Conservation (phyloP, 129 eudicot species). For the Sambucus nigra region DNA sequence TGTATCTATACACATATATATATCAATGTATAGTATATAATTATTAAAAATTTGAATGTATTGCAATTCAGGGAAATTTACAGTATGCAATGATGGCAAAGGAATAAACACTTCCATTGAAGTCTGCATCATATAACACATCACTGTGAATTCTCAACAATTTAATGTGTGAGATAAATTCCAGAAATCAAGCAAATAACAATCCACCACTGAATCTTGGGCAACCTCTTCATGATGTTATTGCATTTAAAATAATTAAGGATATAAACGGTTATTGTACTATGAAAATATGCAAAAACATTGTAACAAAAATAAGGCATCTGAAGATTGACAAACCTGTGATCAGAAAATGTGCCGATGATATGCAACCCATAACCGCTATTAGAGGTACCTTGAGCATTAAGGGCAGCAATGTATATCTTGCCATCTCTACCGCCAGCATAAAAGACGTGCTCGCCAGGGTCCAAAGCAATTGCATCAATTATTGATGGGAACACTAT, state of each 20-base stretch:
- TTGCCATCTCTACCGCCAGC: slow-evolving; percentile 89
- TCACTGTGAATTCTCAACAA: background rate
- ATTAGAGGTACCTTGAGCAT: slow-evolving; percentile 38
- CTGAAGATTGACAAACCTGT: slow-evolving; percentile 30
- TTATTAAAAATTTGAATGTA: too few species aligned
- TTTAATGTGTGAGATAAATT: background rate
- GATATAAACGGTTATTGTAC: background rate
- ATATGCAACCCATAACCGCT: slow-evolving; percentile 50
- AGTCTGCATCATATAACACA: background rate
- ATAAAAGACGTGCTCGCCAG: slow-evolving; percentile 72
- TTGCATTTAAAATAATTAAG: background rate
- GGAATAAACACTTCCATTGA: background rate
- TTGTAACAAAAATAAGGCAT: background rate
- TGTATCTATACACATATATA: too few species aligned
- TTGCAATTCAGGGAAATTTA: background rate
- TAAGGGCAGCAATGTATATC: slow-evolving; percentile 69
- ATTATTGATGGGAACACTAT: slow-evolving; percentile 65
- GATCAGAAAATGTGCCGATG: slow-evolving; percentile 65
- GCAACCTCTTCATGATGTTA: background rate
- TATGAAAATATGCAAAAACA: slow-evolving; percentile 1
- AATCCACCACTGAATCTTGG: background rate
- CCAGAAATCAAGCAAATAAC: background rate
- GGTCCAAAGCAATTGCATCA: slow-evolving; percentile 76
- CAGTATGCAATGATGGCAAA: background rate
- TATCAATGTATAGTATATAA: too few species aligned